Evolutionary conservation across 2,329 filamentous ascomycete species (phyloP).

Genomic region (Penicillium aurantiogriseum): DNA sequence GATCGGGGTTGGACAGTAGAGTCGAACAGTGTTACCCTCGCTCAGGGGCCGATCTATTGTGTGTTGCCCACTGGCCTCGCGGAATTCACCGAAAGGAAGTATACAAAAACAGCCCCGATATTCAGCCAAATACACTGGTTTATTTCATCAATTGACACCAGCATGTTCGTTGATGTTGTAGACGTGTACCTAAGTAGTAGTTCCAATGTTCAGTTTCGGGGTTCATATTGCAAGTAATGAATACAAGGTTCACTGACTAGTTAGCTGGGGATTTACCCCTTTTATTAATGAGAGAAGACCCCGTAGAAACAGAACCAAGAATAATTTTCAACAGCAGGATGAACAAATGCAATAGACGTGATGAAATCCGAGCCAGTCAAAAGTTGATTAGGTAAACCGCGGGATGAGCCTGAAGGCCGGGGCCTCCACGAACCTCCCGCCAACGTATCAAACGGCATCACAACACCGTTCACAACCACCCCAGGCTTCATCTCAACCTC

Average conservation of each 20-base stretch:
- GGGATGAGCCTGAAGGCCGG: neutral
- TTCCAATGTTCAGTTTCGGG: neutral
- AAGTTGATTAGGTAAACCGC: slow-evolving; percentile 5
- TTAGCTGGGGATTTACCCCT: too few relatives aligned
- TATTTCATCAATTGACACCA: neutral
- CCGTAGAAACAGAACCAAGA: accelerated
- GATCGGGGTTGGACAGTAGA: neutral
- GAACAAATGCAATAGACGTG: neutral
- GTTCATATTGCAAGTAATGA: neutral
- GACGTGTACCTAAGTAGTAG: neutral
- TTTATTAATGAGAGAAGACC: neutral
- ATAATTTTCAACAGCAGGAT: neutral
- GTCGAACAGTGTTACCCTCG: neutral
- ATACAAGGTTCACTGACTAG: neutral
- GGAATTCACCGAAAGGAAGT: neutral
- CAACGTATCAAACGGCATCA: neutral
- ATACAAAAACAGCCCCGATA: neutral
- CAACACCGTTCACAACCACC: neutral
- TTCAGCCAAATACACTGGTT: neutral
- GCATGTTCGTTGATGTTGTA: neutral
- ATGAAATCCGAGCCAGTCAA: neutral
- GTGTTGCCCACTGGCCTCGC: neutral
- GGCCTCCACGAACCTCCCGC: slow-evolving; percentile 3
- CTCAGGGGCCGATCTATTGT: neutral
- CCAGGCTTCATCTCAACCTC: neutral